Percentiles rank a stretch among this genome's conserved stretches.
phyloP scores from a whole-genome alignment of 225 moss, liverwort and hornwort species.

The Polytrichum commune region DNA sequence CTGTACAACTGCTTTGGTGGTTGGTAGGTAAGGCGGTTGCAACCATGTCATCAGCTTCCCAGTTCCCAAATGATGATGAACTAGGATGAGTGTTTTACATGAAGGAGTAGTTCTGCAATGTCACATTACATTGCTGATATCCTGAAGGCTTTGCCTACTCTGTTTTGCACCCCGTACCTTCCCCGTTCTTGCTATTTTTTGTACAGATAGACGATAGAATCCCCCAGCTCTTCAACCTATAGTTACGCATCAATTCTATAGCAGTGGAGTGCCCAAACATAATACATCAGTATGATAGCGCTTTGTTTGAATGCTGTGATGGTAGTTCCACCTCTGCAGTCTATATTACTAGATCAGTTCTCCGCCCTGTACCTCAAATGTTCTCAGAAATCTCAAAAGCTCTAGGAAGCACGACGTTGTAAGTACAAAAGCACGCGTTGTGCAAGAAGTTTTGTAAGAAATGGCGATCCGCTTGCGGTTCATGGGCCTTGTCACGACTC shows the following conservation, averaged over 20 bases:
- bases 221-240: neutral
- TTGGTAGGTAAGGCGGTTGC: constrained; percentile 56
- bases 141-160: neutral
- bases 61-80: neutral
- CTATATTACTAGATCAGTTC: neutral
- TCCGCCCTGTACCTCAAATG: neutral
- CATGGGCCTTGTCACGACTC: constrained; percentile 16
- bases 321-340: constrained; percentile 7
- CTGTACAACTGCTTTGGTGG: constrained; percentile 34
- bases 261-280: too few relatives aligned
- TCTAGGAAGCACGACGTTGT: neutral
- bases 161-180: neutral
- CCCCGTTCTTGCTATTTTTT: neutral
- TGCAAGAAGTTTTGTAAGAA: neutral
- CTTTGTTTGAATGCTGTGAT: constrained; percentile 10
- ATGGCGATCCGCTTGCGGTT: constrained; percentile 23
- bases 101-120: neutral
- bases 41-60: constrained; percentile 8
- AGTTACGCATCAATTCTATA: too few relatives aligned
- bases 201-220: constrained; percentile 2
- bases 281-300: constrained; percentile 8
- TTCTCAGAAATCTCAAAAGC: constrained; percentile 9
- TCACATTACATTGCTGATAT: neutral
- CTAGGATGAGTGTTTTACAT: neutral
- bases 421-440: neutral